A percentile compares a stretch with the other conserved stretches of the same genome.
Evolutionary conservation across 345 rosid genomes (phyloP).

Genomic region (Turritis glabra): DNA sequence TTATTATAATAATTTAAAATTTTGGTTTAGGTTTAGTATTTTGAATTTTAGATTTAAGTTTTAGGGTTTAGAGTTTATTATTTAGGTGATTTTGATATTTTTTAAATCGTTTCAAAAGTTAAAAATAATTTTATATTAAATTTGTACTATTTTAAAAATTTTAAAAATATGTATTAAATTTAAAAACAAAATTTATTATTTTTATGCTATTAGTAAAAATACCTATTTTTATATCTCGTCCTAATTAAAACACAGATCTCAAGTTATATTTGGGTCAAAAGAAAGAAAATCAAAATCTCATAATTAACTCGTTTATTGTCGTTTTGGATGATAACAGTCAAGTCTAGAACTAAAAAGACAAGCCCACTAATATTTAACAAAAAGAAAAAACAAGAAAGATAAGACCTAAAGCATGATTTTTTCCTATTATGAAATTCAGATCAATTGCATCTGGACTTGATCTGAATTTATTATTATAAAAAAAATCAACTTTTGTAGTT

Average conservation of each 20-base stretch:
- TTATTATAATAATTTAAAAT: too few relatives aligned
- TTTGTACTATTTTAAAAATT: too few relatives aligned
- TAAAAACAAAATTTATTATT: too few relatives aligned
- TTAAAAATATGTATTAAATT: too few relatives aligned
- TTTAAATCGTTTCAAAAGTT: too few relatives aligned
- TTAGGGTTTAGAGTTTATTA: too few relatives aligned
- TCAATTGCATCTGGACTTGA: conserved; percentile 38
- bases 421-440: conserved; percentile 17
- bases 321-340: conserved; percentile 8
- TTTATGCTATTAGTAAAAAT: too few relatives aligned
- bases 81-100: too few relatives aligned
- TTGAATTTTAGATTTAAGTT: too few relatives aligned
- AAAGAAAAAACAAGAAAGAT: neutral
- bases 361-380: neutral
- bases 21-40: too few relatives aligned
- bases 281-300: neutral
- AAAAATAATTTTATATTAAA: too few relatives aligned
- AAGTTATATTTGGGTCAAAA: neutral
- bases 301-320: conserved; percentile 9
- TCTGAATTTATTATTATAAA: neutral
- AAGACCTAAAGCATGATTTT: neutral
- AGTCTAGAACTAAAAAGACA: neutral
- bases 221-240: too few relatives aligned
- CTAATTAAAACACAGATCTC: neutral
- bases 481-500: conserved; percentile 13